Evolutionary conservation across 2,329 filamentous ascomycete species (phyloP).

Genomic region (Penicillium concentricum): DNA sequence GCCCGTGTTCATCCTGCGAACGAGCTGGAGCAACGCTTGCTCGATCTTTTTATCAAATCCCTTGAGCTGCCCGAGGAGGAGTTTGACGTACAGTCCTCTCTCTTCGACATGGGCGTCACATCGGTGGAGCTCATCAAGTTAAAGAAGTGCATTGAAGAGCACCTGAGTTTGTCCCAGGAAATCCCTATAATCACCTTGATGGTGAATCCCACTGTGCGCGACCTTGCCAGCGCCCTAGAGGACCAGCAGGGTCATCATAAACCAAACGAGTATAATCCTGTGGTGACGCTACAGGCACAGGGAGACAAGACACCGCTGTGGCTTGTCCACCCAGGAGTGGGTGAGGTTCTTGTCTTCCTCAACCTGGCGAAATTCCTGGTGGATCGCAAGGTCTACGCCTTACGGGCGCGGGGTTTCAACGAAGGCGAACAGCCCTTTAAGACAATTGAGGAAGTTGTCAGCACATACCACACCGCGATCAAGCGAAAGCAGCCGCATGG

Average conservation of each 20-base stretch:
- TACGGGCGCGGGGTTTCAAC: conserved; percentile 19
- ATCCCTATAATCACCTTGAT: conserved; percentile 42
- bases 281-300: conserved; percentile 28
- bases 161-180: conserved; percentile 26
- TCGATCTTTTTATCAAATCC: conserved; percentile 3
- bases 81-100: conserved; percentile 14
- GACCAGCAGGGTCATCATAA: conserved; percentile 1
- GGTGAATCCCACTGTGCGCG: conserved; percentile 23
- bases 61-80: conserved; percentile 10
- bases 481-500: conserved; percentile 47
- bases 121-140: conserved; percentile 46
- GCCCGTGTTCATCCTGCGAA: conserved; percentile 1
- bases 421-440: conserved; percentile 38
- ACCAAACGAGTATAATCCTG: conserved; percentile 27
- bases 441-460: conserved; percentile 41
- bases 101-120: conserved; percentile 32
- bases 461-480: conserved; percentile 44
- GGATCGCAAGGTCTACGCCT: conserved; percentile 17
- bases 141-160: conserved; percentile 35
- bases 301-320: conserved; percentile 33
- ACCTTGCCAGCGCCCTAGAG: conserved; percentile 28
- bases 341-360: conserved; percentile 43
- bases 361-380: conserved; percentile 23
- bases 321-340: conserved; percentile 41
- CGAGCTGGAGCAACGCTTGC: conserved; percentile 6